These are phyloP conservation scores for Dryas integrifolia DNA, from an alignment of 331 rosid genomes.

Conservation along the genomic window DNA sequence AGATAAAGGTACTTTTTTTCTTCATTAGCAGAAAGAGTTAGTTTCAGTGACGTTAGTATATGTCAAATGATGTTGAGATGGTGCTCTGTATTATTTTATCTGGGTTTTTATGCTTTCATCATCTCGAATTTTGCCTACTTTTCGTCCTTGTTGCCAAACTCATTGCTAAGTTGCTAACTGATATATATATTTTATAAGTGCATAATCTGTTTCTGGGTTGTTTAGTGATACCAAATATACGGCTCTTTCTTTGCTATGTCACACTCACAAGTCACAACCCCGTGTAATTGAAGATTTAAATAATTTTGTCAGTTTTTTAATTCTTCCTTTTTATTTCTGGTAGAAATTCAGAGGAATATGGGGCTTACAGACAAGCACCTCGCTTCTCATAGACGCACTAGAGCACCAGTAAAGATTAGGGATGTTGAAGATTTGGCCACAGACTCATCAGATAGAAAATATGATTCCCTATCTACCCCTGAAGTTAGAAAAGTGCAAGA, in stretches of 20 bases:
- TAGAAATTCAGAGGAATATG: constrained; percentile 28
- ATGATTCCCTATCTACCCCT: constrained; percentile 33
- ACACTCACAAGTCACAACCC: background rate
- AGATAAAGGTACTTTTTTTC: constrained; percentile 24
- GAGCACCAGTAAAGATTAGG: constrained; percentile 53
- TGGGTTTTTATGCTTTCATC: background rate
- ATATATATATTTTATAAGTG: no score
- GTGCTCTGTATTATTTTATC: constrained; percentile 4
- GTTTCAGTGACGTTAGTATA: background rate
- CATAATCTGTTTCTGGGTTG: background rate
- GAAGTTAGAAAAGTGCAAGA: constrained; percentile 50
- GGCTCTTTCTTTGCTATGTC: background rate
- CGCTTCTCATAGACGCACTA: constrained; percentile 33
- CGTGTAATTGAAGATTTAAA: background rate
- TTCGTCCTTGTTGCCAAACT: background rate
- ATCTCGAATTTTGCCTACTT: background rate
- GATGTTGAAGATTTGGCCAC: constrained; percentile 35
- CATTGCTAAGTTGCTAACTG: background rate
- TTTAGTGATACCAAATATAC: background rate
- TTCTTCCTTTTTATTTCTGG: background rate
- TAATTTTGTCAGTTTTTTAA: background rate
- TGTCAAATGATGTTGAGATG: background rate
- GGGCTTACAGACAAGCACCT: constrained; percentile 39
- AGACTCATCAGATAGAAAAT: constrained; percentile 3
- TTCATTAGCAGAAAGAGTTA: background rate